phyloP scores from a whole-genome alignment of 106 monocot species.

The Alisma plantagoaquatica region DNA sequence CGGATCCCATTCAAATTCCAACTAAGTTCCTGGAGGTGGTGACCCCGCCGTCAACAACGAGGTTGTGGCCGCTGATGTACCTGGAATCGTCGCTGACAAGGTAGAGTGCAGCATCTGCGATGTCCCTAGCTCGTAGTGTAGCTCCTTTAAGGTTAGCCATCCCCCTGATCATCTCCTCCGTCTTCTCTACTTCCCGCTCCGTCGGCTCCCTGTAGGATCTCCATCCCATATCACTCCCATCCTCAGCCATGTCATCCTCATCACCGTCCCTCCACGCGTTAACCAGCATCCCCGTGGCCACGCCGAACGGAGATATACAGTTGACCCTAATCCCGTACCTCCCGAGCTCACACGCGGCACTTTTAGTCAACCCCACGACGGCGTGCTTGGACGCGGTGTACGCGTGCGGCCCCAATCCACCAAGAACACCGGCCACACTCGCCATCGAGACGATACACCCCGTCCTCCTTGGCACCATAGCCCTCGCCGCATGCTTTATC shows the following conservation, averaged over 20 bases:
- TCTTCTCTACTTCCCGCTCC: conserved; percentile 34
- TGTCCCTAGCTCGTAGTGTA: conserved; percentile 34
- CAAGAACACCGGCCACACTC: conserved; percentile 53
- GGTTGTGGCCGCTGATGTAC: conserved; percentile 72
- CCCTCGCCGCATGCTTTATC: conserved; percentile 70
- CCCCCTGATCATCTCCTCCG: conserved; percentile 41
- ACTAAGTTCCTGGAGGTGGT: conserved; percentile 48
- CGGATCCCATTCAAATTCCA: conserved; percentile 25
- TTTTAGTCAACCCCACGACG: conserved; percentile 67
- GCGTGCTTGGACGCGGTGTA: conserved; percentile 77
- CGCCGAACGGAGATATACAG: conserved; percentile 68
- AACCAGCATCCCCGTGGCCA: conserved; percentile 51
- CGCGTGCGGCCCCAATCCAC: conserved; percentile 60
- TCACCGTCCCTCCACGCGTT: conserved; percentile 39
- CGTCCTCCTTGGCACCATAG: conserved; percentile 33
- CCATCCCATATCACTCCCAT: not conserved
- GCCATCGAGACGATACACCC: conserved; percentile 59
- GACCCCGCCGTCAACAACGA: conserved; percentile 68
- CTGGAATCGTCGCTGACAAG: conserved; percentile 59
- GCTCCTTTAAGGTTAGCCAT: conserved; percentile 45
- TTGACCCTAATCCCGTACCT: conserved; percentile 60
- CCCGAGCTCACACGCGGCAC: conserved; percentile 69
- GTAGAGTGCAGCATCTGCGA: conserved; percentile 61
- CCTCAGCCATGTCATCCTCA: conserved; percentile 3
- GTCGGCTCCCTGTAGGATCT: conserved; percentile 24